A percentile compares a stretch with the other conserved stretches of the same genome.
These are phyloP conservation scores for Quercus bicolor DNA, from an alignment of 306 rosid species.

Conservation along the genomic window DNA sequence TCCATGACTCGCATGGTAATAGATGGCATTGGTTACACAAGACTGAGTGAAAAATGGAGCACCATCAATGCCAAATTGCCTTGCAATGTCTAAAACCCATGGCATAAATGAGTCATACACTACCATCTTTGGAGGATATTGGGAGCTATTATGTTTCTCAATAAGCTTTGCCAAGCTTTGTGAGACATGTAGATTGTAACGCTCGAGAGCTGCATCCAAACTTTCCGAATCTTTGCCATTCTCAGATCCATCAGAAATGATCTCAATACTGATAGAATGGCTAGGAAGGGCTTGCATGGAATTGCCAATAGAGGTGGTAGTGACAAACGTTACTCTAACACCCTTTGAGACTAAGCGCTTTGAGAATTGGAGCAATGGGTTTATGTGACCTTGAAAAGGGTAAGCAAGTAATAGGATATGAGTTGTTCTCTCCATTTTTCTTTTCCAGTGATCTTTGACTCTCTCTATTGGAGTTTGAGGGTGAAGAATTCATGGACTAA, in stretches of 20 bases:
- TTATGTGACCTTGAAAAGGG: slow-evolving; percentile 31
- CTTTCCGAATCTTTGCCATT: background rate
- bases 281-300: background rate
- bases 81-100: slow-evolving; percentile 28
- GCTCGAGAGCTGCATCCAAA: background rate
- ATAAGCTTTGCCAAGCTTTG: background rate
- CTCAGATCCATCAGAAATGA: slow-evolving; percentile 23
- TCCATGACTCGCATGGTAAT: slow-evolving; percentile 5
- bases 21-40: background rate
- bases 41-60: slow-evolving; percentile 33
- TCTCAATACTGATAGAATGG: background rate
- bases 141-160: background rate
- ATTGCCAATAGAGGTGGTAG: background rate
- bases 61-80: slow-evolving; percentile 12
- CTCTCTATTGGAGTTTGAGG: too few relatives aligned
- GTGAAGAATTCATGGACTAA: too few relatives aligned
- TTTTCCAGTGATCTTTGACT: too few relatives aligned
- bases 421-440: background rate
- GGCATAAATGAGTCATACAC: slow-evolving; percentile 28
- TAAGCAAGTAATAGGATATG: slow-evolving; percentile 13
- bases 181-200: background rate
- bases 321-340: slow-evolving; percentile 17
- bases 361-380: slow-evolving; percentile 28
- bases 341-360: slow-evolving; percentile 23
- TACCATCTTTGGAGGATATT: background rate